Evolutionary conservation across 805 yeast genomes (phyloP).

Genomic region (Sporopachydermia lactativora): DNA sequence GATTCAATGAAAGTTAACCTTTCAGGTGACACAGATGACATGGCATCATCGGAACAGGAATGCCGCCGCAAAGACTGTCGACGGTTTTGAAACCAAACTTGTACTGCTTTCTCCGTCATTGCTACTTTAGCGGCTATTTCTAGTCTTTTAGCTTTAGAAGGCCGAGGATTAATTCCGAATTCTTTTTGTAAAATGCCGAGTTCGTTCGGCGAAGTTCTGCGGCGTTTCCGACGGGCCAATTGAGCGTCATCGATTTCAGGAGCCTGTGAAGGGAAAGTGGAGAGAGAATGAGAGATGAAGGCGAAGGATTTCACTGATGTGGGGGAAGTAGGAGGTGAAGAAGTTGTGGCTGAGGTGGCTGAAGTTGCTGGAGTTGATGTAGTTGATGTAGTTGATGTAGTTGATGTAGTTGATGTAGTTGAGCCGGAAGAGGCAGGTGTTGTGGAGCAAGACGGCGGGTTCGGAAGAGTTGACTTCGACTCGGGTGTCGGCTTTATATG

Average conservation of each 20-base stretch:
- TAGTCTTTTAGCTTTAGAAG: slow-evolving; percentile 60
- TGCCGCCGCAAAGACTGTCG: slow-evolving; percentile 52
- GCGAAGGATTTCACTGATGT: slow-evolving; percentile 40
- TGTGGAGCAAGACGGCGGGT: too few relatives aligned
- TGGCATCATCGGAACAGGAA: slow-evolving; percentile 7
- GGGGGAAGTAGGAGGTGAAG: background rate
- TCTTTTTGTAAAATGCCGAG: slow-evolving; percentile 68
- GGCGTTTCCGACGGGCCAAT: slow-evolving; percentile 83
- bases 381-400: too few relatives aligned
- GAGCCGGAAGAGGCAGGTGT: too few relatives aligned
- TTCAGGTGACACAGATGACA: background rate
- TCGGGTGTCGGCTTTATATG: too few relatives aligned
- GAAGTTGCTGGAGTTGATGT: background rate
- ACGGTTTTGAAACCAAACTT: slow-evolving; percentile 90
- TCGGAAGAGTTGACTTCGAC: too few relatives aligned
- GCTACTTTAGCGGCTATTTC: slow-evolving; percentile 70
- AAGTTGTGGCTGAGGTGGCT: background rate
- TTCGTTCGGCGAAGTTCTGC: slow-evolving; percentile 88
- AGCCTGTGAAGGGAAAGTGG: slow-evolving; percentile 72
- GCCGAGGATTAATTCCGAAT: slow-evolving; percentile 66
- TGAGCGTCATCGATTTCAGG: slow-evolving; percentile 85
- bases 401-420: too few relatives aligned
- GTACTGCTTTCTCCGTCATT: slow-evolving; percentile 97
- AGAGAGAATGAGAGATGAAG: slow-evolving; percentile 85
- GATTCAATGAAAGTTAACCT: background rate